Evolutionary conservation across 352 stramenopile genomes (phyloP), one percentile per base, ranked within the genome.

Genomic region (Phytopythium aichiense): DNA sequence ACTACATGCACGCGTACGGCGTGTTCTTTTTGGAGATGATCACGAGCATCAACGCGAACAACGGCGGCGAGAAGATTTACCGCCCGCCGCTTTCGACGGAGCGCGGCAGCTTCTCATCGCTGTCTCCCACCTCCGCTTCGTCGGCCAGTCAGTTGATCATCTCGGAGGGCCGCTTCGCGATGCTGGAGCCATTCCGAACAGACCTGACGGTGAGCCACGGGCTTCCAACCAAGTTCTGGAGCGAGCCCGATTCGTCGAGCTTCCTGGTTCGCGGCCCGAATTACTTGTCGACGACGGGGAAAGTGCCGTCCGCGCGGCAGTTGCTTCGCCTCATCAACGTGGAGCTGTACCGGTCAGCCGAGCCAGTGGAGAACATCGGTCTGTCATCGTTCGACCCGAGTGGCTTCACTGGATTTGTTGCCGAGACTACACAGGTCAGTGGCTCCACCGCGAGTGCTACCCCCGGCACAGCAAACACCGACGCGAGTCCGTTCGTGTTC

Each of bases 11-110:
- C 60, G 79, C 81, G 0, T 94, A 92, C 50, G 81, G 81, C 7
- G 76, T 84, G 0, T 81, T 76, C 61, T 84, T 94, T 50, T 61
- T 94, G 20, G 81, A 94, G 61, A 92, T 94, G 78, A 86, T 94
- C 60, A 85, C 84, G 15, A 74, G 69, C 5, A 74, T 88, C 49
- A 73, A 63, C 7, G 72, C 72, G 0, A 64, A 64, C 50, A 53
- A 59, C 4, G 62, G 46, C 9, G 33, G 56, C n/a, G 48, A 37
- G 7, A 43, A 43, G 33, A 49, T 25, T 8, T 58, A 49, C 37
- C 33, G 53, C 3, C 53, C 53, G 28, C 43, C 52, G 43, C 35
- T 46, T 1, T 45, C 53, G 8, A 43, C 31, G 9, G 31, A 48
- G 22, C 33, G 53, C 53, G 53, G 35, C 11, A 58, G 53, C 35